Base-by-base conservation (phyloP, 2,329 filamentous ascomycete species). In the Ophiognomonia clavigignenti-juglandacearum region DNA sequence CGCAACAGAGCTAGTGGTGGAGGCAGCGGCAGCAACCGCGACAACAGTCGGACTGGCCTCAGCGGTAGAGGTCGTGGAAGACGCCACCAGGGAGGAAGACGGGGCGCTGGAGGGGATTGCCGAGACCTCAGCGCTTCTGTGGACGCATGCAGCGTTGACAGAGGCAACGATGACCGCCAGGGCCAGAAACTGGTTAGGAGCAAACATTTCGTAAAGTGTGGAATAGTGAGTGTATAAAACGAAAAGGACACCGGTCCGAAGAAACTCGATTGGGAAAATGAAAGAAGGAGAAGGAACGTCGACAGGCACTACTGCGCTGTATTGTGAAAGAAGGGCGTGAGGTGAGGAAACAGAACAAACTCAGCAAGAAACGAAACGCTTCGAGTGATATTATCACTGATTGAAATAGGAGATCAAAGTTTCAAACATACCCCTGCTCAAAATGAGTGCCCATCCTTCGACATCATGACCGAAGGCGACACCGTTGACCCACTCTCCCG, bases 81-180 rank as follows among this genome's bases (percentile, higher is more conserved):
- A 13, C 26, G 39, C 39, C 16, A 32, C n/a, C 23, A 29, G 16
- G 4, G 48, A 34, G 13, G 48, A 39, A 6, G 39, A 24, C n/a
- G 39, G 31, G 40, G 39, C 36, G 18, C 34, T 22, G 32, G 47
- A 45, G 8, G 23, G 19, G n/a, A 20, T 18, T 6, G 36, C 29
- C 9, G 44, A n/a, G 10, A 14, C 22, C 6, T 39, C 27, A n/a
- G 41, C 37, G 32, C 42, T 34, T 13, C 45, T 31, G 3, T 39
- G 48, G 27, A 51, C 44, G 23, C 44, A 51, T n/a, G 44, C 48
- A 16, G 49, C 49, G 31, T 39, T 41, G 32, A 47, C 45, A 10
- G 37, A 45, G 29, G 41, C 35, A 19, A 48, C n/a, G 23, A 37
- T 38, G 19, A 36, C 32, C 18, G 34, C 41, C 38, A 51, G 29